Base-by-base conservation (phyloP, 257 asterid species). In the Rubia yunnanensis region DNA sequence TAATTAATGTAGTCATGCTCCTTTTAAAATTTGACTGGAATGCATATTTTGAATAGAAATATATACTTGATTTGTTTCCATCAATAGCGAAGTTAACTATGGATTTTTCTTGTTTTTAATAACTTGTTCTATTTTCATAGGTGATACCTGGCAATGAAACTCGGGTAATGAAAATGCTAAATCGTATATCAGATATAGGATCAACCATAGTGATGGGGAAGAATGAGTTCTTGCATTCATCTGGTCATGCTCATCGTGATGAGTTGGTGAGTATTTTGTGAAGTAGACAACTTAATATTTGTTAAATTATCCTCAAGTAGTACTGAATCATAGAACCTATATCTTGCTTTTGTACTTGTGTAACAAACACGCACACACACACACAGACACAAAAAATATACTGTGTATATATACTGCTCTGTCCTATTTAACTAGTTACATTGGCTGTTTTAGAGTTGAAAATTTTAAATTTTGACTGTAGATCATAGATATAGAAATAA, bases 101-200 rank as follows among this genome's bases (percentile, higher is more conserved):
- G n/a, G 10, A 7, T 64, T 27, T 14, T 48, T 48, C 44, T 48
- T 30, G 15, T 13, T 31, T 64, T 64, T 64, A 64, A 28, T n/a
- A 20, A 50, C 28, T 64, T 48, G 32, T 13, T 7, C 65, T 74
- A 31, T 77, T 36, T 66, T 60, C 76, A 60, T 78, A 94, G 99
- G 97, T 94, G 66, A 94, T 94, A 65, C 99, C 99, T 70, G 99
- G 99, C 59, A 94, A 94, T 73, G 99, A 94, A 82, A 85, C 84
- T 22, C 85, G 97, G 72, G 99, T 94, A 65, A 94, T 94, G 95
- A 80, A 86, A 80, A 94, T 94, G 99, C 72, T 94, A 20, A 94
- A 94, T 66, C 97, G 99, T 24, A 72, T 94, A 79, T 83, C 99
- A 57, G 97, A 90, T 64, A 86, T 94, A 38, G 99, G 99, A 75